These are phyloP conservation scores for Alternaria sp. DNA, from an alignment of 2,329 filamentous ascomycete species.

Conservation along the genomic window DNA sequence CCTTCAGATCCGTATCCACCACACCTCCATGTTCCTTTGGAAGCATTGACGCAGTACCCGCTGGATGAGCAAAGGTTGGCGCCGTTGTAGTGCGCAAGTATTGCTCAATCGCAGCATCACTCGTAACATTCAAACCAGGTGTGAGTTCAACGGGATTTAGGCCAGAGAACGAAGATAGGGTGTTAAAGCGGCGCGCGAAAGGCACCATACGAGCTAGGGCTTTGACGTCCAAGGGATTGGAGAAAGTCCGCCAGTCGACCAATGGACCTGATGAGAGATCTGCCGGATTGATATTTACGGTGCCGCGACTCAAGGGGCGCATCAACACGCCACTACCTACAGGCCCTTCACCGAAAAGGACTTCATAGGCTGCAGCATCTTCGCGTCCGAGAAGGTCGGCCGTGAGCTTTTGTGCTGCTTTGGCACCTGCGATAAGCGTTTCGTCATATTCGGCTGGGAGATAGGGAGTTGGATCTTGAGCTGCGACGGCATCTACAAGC, in stretches of 20 bases:
- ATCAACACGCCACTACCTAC: constrained; percentile 15
- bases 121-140: constrained; percentile 27
- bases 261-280: constrained; percentile 33
- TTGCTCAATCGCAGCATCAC: not conserved
- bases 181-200: constrained; percentile 34
- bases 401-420: constrained; percentile 32
- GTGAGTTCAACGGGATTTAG: constrained; percentile 23
- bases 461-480: constrained; percentile 18
- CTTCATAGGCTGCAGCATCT: constrained; percentile 34
- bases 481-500: constrained; percentile 13
- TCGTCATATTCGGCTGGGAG: constrained; percentile 18
- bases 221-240: constrained; percentile 43
- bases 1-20: constrained; percentile 24
- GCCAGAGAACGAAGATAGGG: constrained; percentile 14
- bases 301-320: constrained; percentile 25
- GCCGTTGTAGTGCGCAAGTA: not conserved
- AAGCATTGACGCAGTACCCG: constrained; percentile 23
- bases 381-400: constrained; percentile 23
- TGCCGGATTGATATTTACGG: constrained; percentile 43
- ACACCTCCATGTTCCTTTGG: constrained; percentile 30
- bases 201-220: constrained; percentile 34
- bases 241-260: constrained; percentile 26
- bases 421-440: constrained; percentile 13
- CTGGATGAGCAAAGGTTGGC: constrained; percentile 24
- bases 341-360: constrained; percentile 22